Percentiles rank a stretch among this genome's conserved stretches.
These are phyloP conservation scores for Penicilliopsis zonata DNA, from an alignment of 495 filamentous ascomycete species.

Conservation along the genomic window DNA sequence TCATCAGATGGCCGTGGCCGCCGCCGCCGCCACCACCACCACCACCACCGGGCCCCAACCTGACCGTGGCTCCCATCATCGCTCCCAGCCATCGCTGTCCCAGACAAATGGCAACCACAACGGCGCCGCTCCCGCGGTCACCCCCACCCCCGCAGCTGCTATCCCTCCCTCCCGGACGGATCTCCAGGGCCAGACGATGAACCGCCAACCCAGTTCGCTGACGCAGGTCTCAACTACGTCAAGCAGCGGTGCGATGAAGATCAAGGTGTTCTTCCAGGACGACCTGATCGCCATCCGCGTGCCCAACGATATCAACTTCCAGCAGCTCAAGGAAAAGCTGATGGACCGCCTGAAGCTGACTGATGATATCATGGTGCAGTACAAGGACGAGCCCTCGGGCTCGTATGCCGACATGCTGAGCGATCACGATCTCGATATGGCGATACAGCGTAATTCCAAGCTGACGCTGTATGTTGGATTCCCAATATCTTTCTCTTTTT, in stretches of 20 bases:
- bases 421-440: slow-evolving; percentile 70
- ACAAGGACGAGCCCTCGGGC: slow-evolving; percentile 75
- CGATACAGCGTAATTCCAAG: slow-evolving; percentile 74
- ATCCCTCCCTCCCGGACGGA: slow-evolving; percentile 28
- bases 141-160: too few species aligned
- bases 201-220: slow-evolving; percentile 61
- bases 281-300: slow-evolving; percentile 87
- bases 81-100: slow-evolving; percentile 34
- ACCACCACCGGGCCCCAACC: too few species aligned
- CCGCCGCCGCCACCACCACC: too few species aligned
- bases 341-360: slow-evolving; percentile 63
- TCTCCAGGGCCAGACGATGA: slow-evolving; percentile 34
- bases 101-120: slow-evolving; percentile 29
- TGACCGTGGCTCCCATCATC: slow-evolving; percentile 48
- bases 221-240: slow-evolving; percentile 53
- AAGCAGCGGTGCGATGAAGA: slow-evolving; percentile 54
- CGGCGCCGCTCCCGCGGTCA: too few species aligned
- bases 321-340: slow-evolving; percentile 71
- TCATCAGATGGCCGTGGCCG: slow-evolving; percentile 57
- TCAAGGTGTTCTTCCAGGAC: slow-evolving; percentile 87
- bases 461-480: slow-evolving; percentile 67
- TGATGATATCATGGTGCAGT: slow-evolving; percentile 64
- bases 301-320: slow-evolving; percentile 64
- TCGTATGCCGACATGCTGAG: slow-evolving; percentile 60
- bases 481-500: slow-evolving; percentile 10